A percentile compares a stretch with the other conserved stretches of the same genome.
phyloP scores from a whole-genome alignment of 2,329 filamentous ascomycete species.

The Colletotrichum nymphaeae region DNA sequence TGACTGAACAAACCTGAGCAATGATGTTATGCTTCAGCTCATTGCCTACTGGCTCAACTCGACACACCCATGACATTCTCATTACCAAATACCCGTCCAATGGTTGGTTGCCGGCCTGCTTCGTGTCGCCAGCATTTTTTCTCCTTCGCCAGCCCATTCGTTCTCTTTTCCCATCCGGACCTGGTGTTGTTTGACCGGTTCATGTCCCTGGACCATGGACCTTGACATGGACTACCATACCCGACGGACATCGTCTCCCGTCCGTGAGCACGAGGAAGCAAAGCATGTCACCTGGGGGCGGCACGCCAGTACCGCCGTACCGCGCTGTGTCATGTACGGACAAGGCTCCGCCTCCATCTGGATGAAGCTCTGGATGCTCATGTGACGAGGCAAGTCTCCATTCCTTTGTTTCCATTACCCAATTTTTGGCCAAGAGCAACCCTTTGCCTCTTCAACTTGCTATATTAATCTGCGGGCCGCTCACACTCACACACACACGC shows the following conservation, averaged over 20 bases:
- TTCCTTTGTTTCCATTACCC: constrained; percentile 61
- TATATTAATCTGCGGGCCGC: constrained; percentile 38
- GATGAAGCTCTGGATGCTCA: constrained; percentile 42
- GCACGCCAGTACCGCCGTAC: constrained; percentile 2
- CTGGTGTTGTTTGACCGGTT: neutral
- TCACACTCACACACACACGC: constrained; percentile 28
- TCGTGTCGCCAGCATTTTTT: constrained; percentile 30
- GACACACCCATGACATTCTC: constrained; percentile 45
- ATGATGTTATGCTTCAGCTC: constrained; percentile 28
- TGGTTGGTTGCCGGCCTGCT: constrained; percentile 35
- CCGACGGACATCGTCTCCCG: constrained; percentile 7
- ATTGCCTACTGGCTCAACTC: constrained; percentile 14
- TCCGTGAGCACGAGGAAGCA: constrained; percentile 17
- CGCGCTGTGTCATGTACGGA: constrained; percentile 26
- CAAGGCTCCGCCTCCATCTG: constrained; percentile 34
- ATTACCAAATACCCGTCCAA: constrained; percentile 52
- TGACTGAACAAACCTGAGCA: constrained; percentile 13
- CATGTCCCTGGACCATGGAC: constrained; percentile 13
- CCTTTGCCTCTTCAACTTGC: constrained; percentile 29
- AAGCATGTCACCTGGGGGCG: constrained; percentile 29
- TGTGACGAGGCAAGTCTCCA: constrained; percentile 52
- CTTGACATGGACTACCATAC: neutral
- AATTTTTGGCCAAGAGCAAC: constrained; percentile 48
- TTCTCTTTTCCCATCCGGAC: neutral
- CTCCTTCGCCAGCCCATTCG: neutral